Base-by-base conservation (phyloP, 2,329 filamentous ascomycete genomes). In the Colletotrichum shisoi region DNA sequence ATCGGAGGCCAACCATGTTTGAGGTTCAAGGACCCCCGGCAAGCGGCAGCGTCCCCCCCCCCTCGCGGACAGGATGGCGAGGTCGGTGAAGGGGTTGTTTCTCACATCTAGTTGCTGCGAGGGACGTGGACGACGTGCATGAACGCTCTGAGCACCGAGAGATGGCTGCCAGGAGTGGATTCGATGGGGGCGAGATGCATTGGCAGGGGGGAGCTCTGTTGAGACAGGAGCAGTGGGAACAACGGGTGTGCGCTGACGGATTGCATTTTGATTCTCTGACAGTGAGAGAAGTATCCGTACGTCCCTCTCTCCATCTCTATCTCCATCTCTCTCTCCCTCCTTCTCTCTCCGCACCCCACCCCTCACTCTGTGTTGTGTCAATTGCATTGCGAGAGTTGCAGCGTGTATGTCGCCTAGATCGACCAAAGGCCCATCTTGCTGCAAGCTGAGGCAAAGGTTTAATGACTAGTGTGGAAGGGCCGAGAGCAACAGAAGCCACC, bases 71-170 rank as follows among this genome's bases (percentile, higher is more conserved):
- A 57, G 52, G 40, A 64, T 64, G 57, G 42, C 56, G 62, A 67
- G 69, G 69, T 71, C 69, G 69, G 69, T 71, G 68, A 71, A 63
- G 59, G 21, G 62, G 51, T 56, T 59, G 62, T 67, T 46, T 60
- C 54, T 62, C 54, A 59, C 48, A 17, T 53, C 52, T 63, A 48
- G 53, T 59, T 48, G 42, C 46, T 53, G 64, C 40, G 44, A 69
- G 46, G 51, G 53, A 60, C 44, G 49, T 48, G 42, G 51, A 68
- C 60, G 63, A 70, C 68, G 57, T 70, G 69, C 69, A 70, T 70
- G 69, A 70, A 70, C 69, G 63, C 45, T 67, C 62, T 48, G 56
- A 65, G 66, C 63, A 54, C 64, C 66, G 61, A 67, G 59, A 49
- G 40, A 54, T 67, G 63, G 53, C 59, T 53, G 45, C 21, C 53